Evolutionary conservation across 148 eudicot genomes (phyloP).

Genomic region (Rhododendron simsii): DNA sequence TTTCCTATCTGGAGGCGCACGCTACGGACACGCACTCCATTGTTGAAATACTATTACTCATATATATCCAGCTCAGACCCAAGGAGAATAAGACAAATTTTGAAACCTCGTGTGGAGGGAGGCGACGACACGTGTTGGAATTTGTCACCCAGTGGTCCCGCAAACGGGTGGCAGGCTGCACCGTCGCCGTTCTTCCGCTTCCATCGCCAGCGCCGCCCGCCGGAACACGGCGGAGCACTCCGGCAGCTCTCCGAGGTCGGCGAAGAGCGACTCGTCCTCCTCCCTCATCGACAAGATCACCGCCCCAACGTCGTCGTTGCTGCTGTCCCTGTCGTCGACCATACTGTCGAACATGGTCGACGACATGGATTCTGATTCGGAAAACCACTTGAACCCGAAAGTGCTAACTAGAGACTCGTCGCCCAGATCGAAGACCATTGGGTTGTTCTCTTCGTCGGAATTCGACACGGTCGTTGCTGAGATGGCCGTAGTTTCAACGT

Average conservation of each 20-base stretch:
- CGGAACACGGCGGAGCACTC: constrained; percentile 76
- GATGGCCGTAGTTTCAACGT: not conserved
- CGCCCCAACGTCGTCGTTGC: constrained; percentile 22
- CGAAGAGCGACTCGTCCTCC: constrained; percentile 69
- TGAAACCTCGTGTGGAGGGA: not conserved
- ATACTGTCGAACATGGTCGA: constrained; percentile 36
- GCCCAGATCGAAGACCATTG: constrained; percentile 15
- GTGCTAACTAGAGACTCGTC: not conserved
- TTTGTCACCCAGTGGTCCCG: constrained; percentile 45
- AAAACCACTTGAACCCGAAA: constrained; percentile 34
- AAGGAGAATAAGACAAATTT: constrained; percentile 15
- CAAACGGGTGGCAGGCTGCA: constrained; percentile 30
- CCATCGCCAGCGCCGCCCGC: constrained; percentile 20
- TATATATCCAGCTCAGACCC: constrained; percentile 1
- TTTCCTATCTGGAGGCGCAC: constrained; percentile 44
- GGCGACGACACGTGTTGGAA: not conserved
- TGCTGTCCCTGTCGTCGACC: constrained; percentile 2
- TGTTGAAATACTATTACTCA: constrained; percentile 3
- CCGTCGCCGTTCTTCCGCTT: constrained; percentile 28
- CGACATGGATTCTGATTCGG: constrained; percentile 35
- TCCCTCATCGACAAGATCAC: constrained; percentile 34
- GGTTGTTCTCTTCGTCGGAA: constrained; percentile 14
- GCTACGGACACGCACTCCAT: constrained; percentile 22
- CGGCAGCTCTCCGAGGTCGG: constrained; percentile 91
- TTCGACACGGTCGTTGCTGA: constrained; percentile 15